Base-by-base conservation (phyloP, 441 rosid genomes). In the Bocquillonia castaneifolia region DNA sequence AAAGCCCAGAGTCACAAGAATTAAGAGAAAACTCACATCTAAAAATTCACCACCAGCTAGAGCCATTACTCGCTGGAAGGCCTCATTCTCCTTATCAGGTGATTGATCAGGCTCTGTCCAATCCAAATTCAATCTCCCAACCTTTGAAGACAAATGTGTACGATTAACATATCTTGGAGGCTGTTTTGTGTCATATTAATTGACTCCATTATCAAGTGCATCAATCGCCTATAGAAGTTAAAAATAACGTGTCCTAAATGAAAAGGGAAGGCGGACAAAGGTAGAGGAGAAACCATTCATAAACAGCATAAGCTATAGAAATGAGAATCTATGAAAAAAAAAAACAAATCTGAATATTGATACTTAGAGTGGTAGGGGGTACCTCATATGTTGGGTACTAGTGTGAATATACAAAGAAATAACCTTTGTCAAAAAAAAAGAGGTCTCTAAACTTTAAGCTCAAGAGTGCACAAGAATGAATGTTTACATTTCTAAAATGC, bases 91-190 rank as follows among this genome's bases (percentile, higher is more conserved):
- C 75, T 82, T 94, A 75, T 87, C 90, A 17, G 91, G 61, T 67
- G 99, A 88, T 75, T 92, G 99, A 79, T 92, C 93, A 52, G 89
- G 96, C 26, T 94, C 96, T 31, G 70, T 85, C 99, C 99, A 91
- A 71, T 94, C 98, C 71, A 87, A 86, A 73, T 92, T 92, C 34
- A 94, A 79, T 80, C 81, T 87, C 61, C 96, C 97, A n/a, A 90
- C 85, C 80, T 97, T 86, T 14, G 93, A 77, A 69, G 98, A 92
- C 66, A 92, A 76, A 74, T 90, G 84, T 64, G 97, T 92, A 72
- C 83, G 91, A 72, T 90, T 92, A 77, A 88, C 99, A 57, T 88
- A 92, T 81, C 77, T 75, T 31, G 99, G 94, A 47, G 99, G 96
- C 75, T 82, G 77, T 68, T 94, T 88, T 1, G 89, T 90, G 64